Conservation (phyloP, 2,329 filamentous ascomycete genomes). For the Aspergillus viridinutans region DNA sequence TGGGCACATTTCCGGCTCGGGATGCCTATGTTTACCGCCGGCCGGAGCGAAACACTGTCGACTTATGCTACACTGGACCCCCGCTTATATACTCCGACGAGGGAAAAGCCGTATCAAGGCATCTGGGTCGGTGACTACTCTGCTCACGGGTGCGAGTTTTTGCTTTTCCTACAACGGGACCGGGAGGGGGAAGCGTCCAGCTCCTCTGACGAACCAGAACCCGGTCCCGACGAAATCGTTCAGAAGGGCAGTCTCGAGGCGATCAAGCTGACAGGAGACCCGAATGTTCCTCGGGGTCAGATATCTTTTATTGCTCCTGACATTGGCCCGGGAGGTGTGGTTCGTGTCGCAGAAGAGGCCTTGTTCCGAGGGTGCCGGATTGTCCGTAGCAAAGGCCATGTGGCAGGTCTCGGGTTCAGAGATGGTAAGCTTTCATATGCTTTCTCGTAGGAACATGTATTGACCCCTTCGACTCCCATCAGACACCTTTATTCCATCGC, state of each 20-base stretch:
- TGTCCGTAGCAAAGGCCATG: conserved; percentile 70
- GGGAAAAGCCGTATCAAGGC: conserved; percentile 75
- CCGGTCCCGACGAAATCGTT: conserved; percentile 45
- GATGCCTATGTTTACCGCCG: conserved; percentile 34
- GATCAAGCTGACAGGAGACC: conserved; percentile 87
- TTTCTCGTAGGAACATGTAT: not conserved
- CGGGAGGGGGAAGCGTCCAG: conserved; percentile 34
- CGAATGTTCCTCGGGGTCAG: conserved; percentile 83
- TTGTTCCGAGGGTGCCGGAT: conserved; percentile 71
- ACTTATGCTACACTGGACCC: conserved; percentile 72
- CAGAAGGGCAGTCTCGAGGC: conserved; percentile 70
- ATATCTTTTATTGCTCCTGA: conserved; percentile 77
- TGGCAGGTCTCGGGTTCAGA: conserved; percentile 68
- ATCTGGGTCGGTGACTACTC: conserved; percentile 93
- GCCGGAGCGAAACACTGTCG: conserved; percentile 46
- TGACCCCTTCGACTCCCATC: not conserved
- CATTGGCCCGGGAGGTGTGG: conserved; percentile 61
- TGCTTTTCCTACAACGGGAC: conserved; percentile 74
- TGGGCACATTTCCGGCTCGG: conserved; percentile 66
- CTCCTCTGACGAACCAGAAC: conserved; percentile 40
- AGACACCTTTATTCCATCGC: conserved; percentile 61
- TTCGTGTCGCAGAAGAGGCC: conserved; percentile 61
- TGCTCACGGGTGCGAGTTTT: conserved; percentile 81
- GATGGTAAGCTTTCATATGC: conserved; percentile 57
- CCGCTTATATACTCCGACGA: conserved; percentile 72